These are phyloP conservation scores for Darksidea phi DNA, from an alignment of 495 filamentous ascomycete species.

Conservation along the genomic window DNA sequence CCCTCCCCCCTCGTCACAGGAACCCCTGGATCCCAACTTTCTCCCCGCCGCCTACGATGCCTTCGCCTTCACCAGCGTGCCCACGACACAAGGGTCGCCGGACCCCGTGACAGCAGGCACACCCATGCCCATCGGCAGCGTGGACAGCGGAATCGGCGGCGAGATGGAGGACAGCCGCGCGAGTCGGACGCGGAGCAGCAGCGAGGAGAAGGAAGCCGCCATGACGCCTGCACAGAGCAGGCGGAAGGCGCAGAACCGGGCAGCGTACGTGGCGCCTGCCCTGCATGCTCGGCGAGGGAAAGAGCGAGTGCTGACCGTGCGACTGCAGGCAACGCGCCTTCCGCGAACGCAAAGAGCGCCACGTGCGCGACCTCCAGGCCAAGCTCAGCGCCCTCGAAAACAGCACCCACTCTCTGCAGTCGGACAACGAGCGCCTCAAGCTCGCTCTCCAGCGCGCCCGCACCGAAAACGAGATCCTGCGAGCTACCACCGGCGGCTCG, in stretches of 20 bases:
- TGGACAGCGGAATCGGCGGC: conserved; percentile 30
- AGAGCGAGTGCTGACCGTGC: conserved; percentile 11
- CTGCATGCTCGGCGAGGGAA: neutral
- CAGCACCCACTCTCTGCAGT: conserved; percentile 52
- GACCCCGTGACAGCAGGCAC: conserved; percentile 24
- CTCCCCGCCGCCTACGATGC: conserved; percentile 33
- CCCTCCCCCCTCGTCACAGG: too few relatives aligned
- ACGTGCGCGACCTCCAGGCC: conserved; percentile 86
- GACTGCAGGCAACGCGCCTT: conserved; percentile 85
- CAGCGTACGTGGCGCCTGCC: conserved; percentile 68
- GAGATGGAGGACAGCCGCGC: conserved; percentile 31
- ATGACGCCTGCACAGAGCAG: conserved; percentile 76
- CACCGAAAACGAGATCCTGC: conserved; percentile 92
- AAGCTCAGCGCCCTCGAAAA: conserved; percentile 75
- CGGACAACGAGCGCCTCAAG: conserved; percentile 82
- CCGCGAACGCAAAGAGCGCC: conserved; percentile 91
- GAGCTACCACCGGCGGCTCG: conserved; percentile 61
- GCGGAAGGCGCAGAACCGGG: conserved; percentile 93
- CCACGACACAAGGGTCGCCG: conserved; percentile 30
- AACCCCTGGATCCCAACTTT: conserved; percentile 32
- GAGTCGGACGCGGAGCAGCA: conserved; percentile 39
- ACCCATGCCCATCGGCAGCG: conserved; percentile 35
- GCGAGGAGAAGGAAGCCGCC: conserved; percentile 67
- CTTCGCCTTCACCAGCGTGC: conserved; percentile 25
- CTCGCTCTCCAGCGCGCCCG: conserved; percentile 73